Percentiles rank a stretch among this genome's conserved stretches.
Evolutionary conservation across 208 protist genomes (phyloP).

Genomic region (Leishmania guyanensis): DNA sequence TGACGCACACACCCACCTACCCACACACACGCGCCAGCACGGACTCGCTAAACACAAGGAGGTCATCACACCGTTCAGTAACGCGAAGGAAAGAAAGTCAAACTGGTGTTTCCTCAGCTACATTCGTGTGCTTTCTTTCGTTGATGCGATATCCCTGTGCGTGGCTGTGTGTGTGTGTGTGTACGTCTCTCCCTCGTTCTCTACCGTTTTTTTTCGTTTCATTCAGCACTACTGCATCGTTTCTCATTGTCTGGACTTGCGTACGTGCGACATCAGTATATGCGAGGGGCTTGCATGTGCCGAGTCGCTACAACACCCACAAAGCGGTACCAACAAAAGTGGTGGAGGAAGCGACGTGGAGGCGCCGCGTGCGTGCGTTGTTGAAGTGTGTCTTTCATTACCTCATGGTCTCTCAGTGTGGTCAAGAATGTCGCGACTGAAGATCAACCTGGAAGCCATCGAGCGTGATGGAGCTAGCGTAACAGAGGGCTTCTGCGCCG

Average conservation of each 20-base stretch:
- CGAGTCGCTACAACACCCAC: neutral
- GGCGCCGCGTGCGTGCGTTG: neutral
- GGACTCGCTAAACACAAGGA: neutral
- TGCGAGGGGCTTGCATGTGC: neutral
- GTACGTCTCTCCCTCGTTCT: neutral
- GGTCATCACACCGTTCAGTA: neutral
- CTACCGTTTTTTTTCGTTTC: neutral
- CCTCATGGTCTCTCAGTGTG: constrained; percentile 1
- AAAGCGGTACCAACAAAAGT: neutral
- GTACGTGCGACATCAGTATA: neutral
- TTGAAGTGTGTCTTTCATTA: neutral
- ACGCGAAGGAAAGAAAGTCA: neutral
- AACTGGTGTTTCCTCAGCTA: neutral
- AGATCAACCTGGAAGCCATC: constrained; percentile 82
- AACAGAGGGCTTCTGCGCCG: constrained; percentile 50
- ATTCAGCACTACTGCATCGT: neutral
- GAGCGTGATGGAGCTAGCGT: constrained; percentile 46
- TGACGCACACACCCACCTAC: neutral
- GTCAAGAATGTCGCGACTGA: constrained; percentile 37
- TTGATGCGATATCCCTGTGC: neutral
- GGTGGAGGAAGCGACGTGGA: too few relatives aligned
- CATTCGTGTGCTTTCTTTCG: neutral
- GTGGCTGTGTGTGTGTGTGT: neutral
- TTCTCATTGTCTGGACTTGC: neutral
- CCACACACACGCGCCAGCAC: neutral